Base-by-base conservation (phyloP, 495 filamentous ascomycete genomes). In the Podospora conica region DNA sequence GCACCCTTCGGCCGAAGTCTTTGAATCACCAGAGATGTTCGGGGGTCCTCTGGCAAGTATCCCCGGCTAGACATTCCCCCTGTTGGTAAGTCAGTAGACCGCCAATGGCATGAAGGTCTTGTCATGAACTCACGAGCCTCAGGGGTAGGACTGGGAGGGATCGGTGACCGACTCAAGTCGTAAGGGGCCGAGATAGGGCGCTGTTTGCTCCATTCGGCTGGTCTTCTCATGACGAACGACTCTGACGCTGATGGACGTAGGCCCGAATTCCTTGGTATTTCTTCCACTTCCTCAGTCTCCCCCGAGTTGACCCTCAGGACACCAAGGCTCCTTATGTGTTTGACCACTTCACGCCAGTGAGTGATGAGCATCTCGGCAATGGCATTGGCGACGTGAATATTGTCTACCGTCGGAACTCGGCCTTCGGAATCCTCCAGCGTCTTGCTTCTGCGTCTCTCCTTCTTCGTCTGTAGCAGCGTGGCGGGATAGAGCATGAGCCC, bases 311-410 rank as follows among this genome's bases (percentile, higher is more conserved):
- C 61, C 64, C 69, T 79, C 33, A 76, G 48, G 10, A 73, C 68
- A 4, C 73, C 76, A 0, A 83, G 65, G 60, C 68, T 77, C 58
- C 71, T 78, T 78, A 84, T 81, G 28, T 88, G 81, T 60, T 74
- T 78, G 71, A 86, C 83, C 6, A 86, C 80, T 24, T 86, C 84
- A 24, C 80, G 76, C 86, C 86, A 88, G 60, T 85, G 78, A 15
- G 78, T 75, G 61, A 87, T 82, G 15, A 87, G 74, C 81, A 86
- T 85, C 75, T 87, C 84, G 6, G 83, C 74, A 56, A 88, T 80
- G 21, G 71, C 72, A 53, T 84, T 85, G 0, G 84, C 82, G 48
- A 85, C 71, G 55, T 80, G 80, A 29, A 84, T 74, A 56, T 79
- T 82, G 70, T 83, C 78, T n/a, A 83, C 70, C 3, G 73, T 63